Evolutionary conservation across 2,329 filamentous ascomycete genomes (phyloP).

Genomic region (Apiospora malaysiana): DNA sequence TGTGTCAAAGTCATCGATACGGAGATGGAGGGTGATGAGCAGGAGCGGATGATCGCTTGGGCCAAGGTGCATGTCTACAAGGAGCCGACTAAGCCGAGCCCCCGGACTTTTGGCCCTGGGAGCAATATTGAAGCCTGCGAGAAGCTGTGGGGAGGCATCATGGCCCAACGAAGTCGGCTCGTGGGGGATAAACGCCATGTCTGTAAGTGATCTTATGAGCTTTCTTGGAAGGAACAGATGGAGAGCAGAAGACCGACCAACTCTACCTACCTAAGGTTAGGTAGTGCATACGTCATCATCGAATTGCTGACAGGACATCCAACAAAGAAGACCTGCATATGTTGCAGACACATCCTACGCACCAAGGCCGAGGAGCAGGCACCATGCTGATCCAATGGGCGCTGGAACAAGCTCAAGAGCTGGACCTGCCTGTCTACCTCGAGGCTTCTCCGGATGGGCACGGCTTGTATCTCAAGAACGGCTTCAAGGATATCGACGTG

Average conservation of each 20-base stretch:
- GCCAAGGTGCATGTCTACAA: constrained; percentile 39
- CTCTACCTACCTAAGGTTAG: no score
- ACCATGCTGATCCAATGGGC: constrained; percentile 45
- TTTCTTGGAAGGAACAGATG: no score
- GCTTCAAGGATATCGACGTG: constrained; percentile 46
- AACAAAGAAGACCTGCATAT: constrained; percentile 41
- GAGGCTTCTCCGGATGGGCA: constrained; percentile 44
- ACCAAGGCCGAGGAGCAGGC: constrained; percentile 47
- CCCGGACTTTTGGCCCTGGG: constrained; percentile 33
- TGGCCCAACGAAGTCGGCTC: constrained; percentile 27
- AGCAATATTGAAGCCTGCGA: constrained; percentile 41
- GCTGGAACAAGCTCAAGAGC: constrained; percentile 42
- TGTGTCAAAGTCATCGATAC: constrained; percentile 43
- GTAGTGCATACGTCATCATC: neutral
- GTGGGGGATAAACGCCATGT: constrained; percentile 34
- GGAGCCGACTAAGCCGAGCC: constrained; percentile 29
- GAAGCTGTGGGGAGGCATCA: constrained; percentile 36
- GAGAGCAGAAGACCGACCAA: neutral
- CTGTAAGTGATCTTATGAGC: constrained; percentile 34
- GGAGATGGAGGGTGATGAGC: constrained; percentile 33
- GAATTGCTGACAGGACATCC: neutral
- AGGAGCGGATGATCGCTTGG: constrained; percentile 40
- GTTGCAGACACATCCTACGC: constrained; percentile 48
- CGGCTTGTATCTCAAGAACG: constrained; percentile 45
- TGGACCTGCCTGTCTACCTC: constrained; percentile 43